These are phyloP conservation scores for Erodium texanum DNA, from an alignment of 441 rosid species.

Conservation along the genomic window DNA sequence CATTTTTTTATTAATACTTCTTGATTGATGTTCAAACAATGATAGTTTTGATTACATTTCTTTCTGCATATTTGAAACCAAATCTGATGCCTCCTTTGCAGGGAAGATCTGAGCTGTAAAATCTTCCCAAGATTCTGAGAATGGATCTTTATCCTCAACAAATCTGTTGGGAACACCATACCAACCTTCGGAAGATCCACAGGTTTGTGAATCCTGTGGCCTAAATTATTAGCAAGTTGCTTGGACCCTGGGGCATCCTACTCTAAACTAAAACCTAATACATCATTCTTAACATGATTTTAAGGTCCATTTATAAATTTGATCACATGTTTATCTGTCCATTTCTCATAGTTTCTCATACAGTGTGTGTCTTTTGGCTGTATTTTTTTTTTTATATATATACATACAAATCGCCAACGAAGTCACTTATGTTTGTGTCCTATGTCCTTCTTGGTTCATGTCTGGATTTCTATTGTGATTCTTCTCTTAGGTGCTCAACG, in stretches of 20 bases:
- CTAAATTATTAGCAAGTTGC: background rate
- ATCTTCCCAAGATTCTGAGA: constrained; percentile 52
- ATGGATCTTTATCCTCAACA: too few species aligned
- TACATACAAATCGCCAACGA: too few species aligned
- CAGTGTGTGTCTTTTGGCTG: too few species aligned
- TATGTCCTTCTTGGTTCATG: background rate
- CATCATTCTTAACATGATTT: background rate
- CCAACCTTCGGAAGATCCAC: constrained; percentile 34
- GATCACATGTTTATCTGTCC: too few species aligned
- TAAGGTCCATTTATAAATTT: background rate
- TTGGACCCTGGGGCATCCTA: background rate
- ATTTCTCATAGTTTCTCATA: too few species aligned
- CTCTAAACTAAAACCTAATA: background rate
- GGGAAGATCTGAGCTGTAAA: constrained; percentile 60
- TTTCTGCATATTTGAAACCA: background rate
- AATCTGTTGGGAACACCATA: constrained; percentile 39
- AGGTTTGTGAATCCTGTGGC: constrained; percentile 34
- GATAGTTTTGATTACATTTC: too few species aligned
- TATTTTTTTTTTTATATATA: too few species aligned
- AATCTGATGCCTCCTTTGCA: constrained; percentile 8
- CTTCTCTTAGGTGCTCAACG: constrained; percentile 28
- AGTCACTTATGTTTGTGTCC: too few species aligned
- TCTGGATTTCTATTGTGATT: constrained; percentile 7
- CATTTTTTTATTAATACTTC: too few species aligned
- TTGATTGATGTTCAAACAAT: too few species aligned